Base-by-base conservation (phyloP, 2,329 filamentous ascomycete species). In the Beauveria asiatica region DNA sequence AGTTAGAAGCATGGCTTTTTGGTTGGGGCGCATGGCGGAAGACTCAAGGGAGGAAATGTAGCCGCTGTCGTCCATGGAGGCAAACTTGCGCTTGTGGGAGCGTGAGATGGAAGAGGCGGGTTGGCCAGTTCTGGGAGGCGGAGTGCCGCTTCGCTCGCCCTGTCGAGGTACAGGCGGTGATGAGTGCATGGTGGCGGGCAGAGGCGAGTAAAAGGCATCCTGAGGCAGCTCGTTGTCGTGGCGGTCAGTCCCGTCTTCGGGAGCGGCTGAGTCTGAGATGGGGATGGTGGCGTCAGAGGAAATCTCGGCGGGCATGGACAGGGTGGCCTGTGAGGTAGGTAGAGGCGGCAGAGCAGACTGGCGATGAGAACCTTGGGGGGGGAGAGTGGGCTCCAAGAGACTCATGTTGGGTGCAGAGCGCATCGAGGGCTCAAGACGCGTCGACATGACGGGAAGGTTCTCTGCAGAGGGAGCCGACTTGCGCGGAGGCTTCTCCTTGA, bases 11-110 rank as follows among this genome's bases (percentile, higher is more conserved):
- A 84, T 79, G 17, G 77, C 77, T 62, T 83, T 79, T 64, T 84
- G 82, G 64, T 86, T 57, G 52, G 88, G 86, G 62, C 93, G 84
- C 71, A 90, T 83, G 16, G 83, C 91, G 0, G 94, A 97, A 3
- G 94, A 97, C 67, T 97, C 92, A 19, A 97, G 81, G 0, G 92
- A 97, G 1, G 94, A 97, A 71, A 96, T 96, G 74, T 97, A 99
- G 45, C 94, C 94, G 70, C 93, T 97, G 73, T 99, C 94, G 68
- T 83, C 90, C 78, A 95, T 87, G 13, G 88, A 87, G 33, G 83
- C 83, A 67, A 89, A 84, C 72, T 91, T 93, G 65, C 89, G 87
- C 75, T 90, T 90, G 65, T 87, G 86, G 44, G 85, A 83, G 56
- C 84, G 85, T 55, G 79, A 76, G 48, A 81, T 81, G n/a, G 89